phyloP scores from a whole-genome alignment of 768 basidiomycete species.

The Lactifluus piperatus region DNA sequence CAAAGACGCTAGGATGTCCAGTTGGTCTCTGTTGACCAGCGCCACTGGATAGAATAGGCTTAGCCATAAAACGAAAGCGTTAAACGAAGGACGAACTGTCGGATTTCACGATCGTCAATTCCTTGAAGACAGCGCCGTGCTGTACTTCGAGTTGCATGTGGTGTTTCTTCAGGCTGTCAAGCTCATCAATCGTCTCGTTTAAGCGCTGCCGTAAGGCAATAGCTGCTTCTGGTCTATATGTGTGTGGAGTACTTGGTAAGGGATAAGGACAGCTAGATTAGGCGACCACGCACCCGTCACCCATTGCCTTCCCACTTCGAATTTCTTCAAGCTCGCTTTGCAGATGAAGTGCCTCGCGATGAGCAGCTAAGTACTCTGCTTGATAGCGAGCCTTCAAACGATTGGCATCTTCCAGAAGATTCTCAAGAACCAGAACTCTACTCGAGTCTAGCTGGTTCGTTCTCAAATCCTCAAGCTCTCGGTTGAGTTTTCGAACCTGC shows the following conservation, averaged over 20 bases:
- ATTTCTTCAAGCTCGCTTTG: constrained; percentile 85
- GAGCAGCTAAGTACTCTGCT: constrained; percentile 74
- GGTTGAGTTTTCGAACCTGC: constrained; percentile 69
- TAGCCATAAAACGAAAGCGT: constrained; percentile 2
- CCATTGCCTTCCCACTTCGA: constrained; percentile 71
- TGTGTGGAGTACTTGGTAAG: constrained; percentile 23
- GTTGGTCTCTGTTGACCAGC: constrained; percentile 87
- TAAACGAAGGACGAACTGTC: constrained; percentile 47
- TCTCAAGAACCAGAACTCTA: constrained; percentile 78
- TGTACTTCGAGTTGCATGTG: constrained; percentile 66
- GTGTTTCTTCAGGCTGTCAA: constrained; percentile 60
- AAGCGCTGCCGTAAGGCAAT: constrained; percentile 82
- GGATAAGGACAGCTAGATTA: background rate
- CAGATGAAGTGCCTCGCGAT: constrained; percentile 73
- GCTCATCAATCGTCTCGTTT: constrained; percentile 78
- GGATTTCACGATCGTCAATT: constrained; percentile 77
- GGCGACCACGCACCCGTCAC: constrained; percentile 56
- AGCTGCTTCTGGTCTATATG: constrained; percentile 64
- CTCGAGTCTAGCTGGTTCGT: constrained; percentile 73
- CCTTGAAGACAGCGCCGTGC: constrained; percentile 49
- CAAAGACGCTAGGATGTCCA: constrained; percentile 78
- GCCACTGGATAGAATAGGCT: constrained; percentile 47
- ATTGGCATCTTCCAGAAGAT: constrained; percentile 84
- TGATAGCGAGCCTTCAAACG: constrained; percentile 87
- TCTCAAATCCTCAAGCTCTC: constrained; percentile 69